These are phyloP conservation scores for Vanrija sp. DNA, from an alignment of 1,284 basidiomycete genomes.

Conservation along the genomic window DNA sequence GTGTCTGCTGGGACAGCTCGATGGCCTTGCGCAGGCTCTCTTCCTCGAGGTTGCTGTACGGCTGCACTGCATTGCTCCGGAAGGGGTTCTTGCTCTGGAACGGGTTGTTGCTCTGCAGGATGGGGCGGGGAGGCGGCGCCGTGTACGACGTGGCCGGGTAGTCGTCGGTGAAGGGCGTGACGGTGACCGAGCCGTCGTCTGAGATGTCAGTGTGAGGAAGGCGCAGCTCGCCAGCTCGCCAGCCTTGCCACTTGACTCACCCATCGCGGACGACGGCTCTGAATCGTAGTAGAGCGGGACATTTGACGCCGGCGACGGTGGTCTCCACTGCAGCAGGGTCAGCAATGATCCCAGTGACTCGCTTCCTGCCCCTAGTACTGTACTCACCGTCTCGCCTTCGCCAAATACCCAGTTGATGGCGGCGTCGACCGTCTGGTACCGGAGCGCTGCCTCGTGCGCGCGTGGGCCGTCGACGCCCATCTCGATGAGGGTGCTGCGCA, in stretches of 20 bases:
- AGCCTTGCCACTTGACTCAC: neutral
- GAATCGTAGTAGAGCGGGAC: neutral
- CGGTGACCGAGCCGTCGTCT: neutral
- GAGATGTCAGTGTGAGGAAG: neutral
- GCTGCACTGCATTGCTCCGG: neutral
- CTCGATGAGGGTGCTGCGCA: constrained; percentile 25
- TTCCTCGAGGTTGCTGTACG: constrained; percentile 18
- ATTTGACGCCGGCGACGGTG: neutral
- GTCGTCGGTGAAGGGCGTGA: neutral
- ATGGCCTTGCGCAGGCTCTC: constrained; percentile 23
- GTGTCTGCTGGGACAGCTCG: constrained; percentile 12
- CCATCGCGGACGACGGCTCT: neutral
- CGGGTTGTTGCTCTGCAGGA: constrained; percentile 10
- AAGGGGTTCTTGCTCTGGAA: constrained; percentile 29
- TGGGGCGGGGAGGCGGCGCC: neutral
- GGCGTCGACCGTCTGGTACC: constrained; percentile 30
- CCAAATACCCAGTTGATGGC: constrained; percentile 46
- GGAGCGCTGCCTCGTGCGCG: constrained; percentile 31
- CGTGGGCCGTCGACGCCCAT: constrained; percentile 37
- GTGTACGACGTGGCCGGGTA: neutral
- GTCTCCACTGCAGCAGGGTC: constrained; percentile 7
- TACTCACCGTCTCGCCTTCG: constrained; percentile 34
- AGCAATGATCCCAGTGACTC: neutral
- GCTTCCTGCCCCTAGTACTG: neutral
- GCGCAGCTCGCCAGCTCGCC: neutral